Base-by-base conservation (phyloP, 2,329 filamentous ascomycete species). In the Penicillium verrucosum region DNA sequence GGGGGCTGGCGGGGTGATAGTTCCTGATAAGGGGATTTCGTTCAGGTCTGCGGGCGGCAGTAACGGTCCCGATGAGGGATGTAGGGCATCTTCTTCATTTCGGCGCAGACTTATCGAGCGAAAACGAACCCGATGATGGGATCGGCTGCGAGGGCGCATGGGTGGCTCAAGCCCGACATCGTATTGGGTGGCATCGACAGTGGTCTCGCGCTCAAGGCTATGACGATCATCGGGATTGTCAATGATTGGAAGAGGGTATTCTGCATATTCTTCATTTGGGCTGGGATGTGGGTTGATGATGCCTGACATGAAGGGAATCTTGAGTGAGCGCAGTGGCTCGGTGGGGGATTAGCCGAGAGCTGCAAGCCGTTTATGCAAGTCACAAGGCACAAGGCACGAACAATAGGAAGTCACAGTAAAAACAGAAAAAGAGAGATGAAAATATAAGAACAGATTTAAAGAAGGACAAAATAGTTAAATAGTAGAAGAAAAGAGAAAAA, bases 1-100 rank as follows among this genome's bases (percentile, higher is more conserved):
- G 48, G 63, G 61, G 48, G 60, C 63, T 7, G 64, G 64, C 42
- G 64, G 64, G 59, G 63, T 66, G 61, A 66, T 52, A 56, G 34
- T 61, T 60, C 63, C 64, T 44, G 64, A 49, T 1, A 61, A 34
- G 6, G 61, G 57, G 11, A 60, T 10, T 36, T 64, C 59, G 11
- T n/a, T 48, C 27, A 56, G 29, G 25, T 60, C 61, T 16, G 60
- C 16, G 14, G 52, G 46, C 21, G 62, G 58, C 37, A 66, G 37
- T 34, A 66, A 51, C 16, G 61, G 62, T 14, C 51, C 50, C 2
- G 57, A 49, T 1, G 60, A 51, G 5, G 56, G 29, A 25, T 63
- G 59, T 10, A 57, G 14, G 2, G 7, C 37, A 29, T 41, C 36
- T 11, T 45, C 36, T 21, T 38, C 48, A 36, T 45, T 46, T 36